A percentile compares a stretch with the other conserved stretches of the same genome.
Evolutionary conservation across 805 yeast species (phyloP).

Genomic region (Candida berthetii): DNA sequence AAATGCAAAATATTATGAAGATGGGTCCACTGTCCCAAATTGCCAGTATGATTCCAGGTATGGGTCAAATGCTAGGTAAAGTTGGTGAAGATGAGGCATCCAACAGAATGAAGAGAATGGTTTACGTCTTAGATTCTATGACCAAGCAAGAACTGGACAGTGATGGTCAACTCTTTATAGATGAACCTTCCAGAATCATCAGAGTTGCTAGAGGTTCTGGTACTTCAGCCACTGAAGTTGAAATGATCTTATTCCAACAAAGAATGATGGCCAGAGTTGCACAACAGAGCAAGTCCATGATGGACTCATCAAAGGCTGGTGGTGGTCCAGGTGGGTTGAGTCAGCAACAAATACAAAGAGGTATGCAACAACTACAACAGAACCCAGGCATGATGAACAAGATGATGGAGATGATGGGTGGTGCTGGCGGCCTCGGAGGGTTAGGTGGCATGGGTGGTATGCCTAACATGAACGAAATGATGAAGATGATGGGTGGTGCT

Average conservation of each 20-base stretch:
- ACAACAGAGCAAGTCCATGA: conserved; percentile 50
- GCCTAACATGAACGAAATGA: conserved; percentile 63
- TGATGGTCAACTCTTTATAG: conserved; percentile 76
- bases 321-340: conserved; percentile 47
- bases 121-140: conserved; percentile 93
- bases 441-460: conserved; percentile 42
- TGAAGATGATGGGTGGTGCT: conserved; percentile 45
- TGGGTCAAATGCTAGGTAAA: conserved; percentile 80
- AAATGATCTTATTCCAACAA: conserved; percentile 85
- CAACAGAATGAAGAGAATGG: conserved; percentile 78
- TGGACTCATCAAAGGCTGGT: conserved; percentile 33
- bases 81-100: conserved; percentile 91
- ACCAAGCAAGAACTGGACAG: conserved; percentile 84
- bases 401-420: conserved; percentile 70
- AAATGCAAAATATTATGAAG: conserved; percentile 90
- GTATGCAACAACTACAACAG: conserved; percentile 58
- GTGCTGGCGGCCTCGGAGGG: conserved; percentile 27
- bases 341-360: conserved; percentile 37
- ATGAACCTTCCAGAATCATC: conserved; percentile 79
- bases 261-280: conserved; percentile 95
- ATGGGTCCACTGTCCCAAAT: conserved; percentile 96
- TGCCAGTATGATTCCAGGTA: conserved; percentile 92
- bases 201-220: conserved; percentile 96
- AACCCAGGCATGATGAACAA: conserved; percentile 74
- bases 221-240: conserved; percentile 86